These are phyloP conservation scores for Tetraselmis striata DNA, from an alignment of 139 green algal species.

Conservation along the genomic window DNA sequence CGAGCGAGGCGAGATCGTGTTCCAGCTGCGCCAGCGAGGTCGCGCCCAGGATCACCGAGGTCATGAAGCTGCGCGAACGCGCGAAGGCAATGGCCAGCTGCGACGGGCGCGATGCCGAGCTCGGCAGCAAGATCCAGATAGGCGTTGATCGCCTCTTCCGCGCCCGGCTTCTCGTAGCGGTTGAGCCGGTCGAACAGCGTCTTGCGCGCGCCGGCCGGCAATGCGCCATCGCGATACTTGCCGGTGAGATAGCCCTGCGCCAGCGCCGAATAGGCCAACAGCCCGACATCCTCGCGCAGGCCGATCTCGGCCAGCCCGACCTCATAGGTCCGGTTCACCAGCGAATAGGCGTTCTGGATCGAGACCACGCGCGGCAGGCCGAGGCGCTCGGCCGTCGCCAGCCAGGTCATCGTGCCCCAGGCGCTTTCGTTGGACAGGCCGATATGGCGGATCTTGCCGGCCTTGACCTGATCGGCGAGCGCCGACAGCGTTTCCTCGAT, in stretches of 20 bases:
- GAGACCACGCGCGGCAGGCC: constrained; percentile 51
- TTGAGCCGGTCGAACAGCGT: no score
- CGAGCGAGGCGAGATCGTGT: no score
- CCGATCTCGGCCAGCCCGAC: no score
- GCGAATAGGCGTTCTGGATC: constrained; percentile 72
- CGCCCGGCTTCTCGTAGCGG: constrained; percentile 58
- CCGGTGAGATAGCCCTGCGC: constrained; percentile 56
- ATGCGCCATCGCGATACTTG: constrained; percentile 66
- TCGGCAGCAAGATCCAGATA: no score
- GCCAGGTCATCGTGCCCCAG: no score
- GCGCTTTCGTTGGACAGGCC: constrained; percentile 79
- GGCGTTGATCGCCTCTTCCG: constrained; percentile 41
- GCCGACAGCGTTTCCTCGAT: no score
- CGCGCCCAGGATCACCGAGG: constrained; percentile 45
- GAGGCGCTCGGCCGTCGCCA: constrained; percentile 48
- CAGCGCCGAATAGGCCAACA: constrained; percentile 47
- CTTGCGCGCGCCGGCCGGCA: no score
- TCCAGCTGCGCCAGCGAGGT: constrained; percentile 50
- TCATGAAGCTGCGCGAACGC: constrained; percentile 30
- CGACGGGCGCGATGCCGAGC: no score
- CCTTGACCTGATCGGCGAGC: constrained; percentile 53
- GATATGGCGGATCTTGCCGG: constrained; percentile 75
- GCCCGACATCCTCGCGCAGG: constrained; percentile 31
- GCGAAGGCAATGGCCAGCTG: constrained; percentile 50
- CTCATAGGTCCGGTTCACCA: no score